Conservation (phyloP, 2,329 filamentous ascomycete species). For the Epichloe baconii region DNA sequence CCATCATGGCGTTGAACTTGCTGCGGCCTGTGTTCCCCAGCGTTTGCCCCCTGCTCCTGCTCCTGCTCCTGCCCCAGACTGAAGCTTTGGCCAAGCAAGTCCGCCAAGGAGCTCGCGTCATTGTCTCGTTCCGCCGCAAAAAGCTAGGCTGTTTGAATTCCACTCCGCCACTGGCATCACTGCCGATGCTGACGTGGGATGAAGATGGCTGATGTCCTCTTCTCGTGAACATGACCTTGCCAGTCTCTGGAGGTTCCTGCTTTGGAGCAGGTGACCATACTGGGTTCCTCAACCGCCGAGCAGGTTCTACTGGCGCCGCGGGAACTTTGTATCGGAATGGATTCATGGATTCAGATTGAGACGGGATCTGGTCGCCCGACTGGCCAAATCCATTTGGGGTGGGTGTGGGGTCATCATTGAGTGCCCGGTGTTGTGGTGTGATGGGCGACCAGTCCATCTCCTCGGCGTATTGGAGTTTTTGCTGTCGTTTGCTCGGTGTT, state of each 20-base stretch:
- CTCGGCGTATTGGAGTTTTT: conserved; percentile 30
- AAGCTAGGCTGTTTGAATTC: conserved; percentile 48
- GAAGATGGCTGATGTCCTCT: conserved; percentile 7
- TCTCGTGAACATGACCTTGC: conserved; percentile 37
- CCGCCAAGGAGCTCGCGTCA: conserved; percentile 30
- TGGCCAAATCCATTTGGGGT: conserved; percentile 23
- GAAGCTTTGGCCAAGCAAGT: conserved; percentile 32
- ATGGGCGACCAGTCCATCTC: conserved; percentile 67
- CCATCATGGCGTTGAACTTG: background rate
- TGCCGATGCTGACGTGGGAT: conserved; percentile 4
- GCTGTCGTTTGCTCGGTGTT: conserved; percentile 5
- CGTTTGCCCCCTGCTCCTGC: conserved; percentile 5
- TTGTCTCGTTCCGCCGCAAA: conserved; percentile 33
- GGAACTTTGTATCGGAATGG: conserved; percentile 62
- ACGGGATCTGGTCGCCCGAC: conserved; percentile 31
- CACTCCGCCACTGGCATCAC: conserved; percentile 13
- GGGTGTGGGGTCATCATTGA: conserved; percentile 31
- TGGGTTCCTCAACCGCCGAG: conserved; percentile 48
- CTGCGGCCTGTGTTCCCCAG: background rate
- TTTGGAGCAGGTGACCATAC: conserved; percentile 40
- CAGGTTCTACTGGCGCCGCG: conserved; percentile 53
- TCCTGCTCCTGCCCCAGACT: conserved; percentile 21
- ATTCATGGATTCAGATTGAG: conserved; percentile 25
- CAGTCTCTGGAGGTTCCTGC: conserved; percentile 28
- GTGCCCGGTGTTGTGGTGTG: conserved; percentile 40